Base-by-base conservation (phyloP, 2,329 filamentous ascomycete genomes). In the Xylaria polymorpha region DNA sequence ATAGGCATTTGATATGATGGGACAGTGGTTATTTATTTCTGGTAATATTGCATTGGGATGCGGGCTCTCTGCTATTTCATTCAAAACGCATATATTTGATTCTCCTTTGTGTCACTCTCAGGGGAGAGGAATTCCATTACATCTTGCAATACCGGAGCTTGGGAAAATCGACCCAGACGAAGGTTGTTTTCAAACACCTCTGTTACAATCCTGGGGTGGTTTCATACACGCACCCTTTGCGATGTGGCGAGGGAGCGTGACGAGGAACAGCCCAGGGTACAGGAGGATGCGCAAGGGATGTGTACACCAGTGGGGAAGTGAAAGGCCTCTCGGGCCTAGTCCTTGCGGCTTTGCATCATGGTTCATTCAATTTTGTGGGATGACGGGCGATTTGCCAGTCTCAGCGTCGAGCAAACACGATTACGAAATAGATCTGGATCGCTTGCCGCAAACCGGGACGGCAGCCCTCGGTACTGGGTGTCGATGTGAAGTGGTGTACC, bases 31-130 rank as follows among this genome's bases (percentile, higher is more conserved):
- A 75, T 77, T 76, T 71, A 77, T 81, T 80, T 82, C 79, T 83
- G 81, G 80, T 83, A 83, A 82, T 83, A 82, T 80, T 82, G 83
- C 83, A 84, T 84, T 81, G 80, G 80, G 80, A 79, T 76, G 77
- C 76, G 76, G 78, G 78, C 69, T 72, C 64, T 74, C 66, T 74
- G 64, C 65, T 73, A 71, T 74, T 56, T 75, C 72, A 68, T 72
- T 69, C 71, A 68, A 69, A 75, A 77, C 68, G 71, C 75, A 77
- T 75, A 77, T 75, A 76, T 73, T 75, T 72, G 66, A 64, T 62
- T 70, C 58, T 74, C 72, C 48, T 72, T 72, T 72, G 67, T 71
- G 62, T 68, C 48, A 53, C 55, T 53, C 35, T 71, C 61, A 51
- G 4, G 48, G 29, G 51, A 50, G 55, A 18, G 15, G 63, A 51